Conservation (phyloP, 257 asterid species). For the Plectranthus barbatus region DNA sequence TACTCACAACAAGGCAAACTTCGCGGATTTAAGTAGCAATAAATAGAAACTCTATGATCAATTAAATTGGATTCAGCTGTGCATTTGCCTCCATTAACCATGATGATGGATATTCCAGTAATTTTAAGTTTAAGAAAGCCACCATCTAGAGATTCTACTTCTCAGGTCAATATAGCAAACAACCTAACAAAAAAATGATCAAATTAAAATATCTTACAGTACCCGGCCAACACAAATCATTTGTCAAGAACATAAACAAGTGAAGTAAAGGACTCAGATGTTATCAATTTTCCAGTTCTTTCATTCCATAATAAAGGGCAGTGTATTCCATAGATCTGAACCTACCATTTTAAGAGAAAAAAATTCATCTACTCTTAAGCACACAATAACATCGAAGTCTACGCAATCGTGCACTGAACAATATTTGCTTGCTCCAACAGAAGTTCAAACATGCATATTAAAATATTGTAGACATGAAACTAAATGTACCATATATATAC, state of each 20-base stretch:
- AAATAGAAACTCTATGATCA: too few species aligned
- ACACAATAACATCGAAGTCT: conserved; percentile 12
- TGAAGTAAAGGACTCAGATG: too few species aligned
- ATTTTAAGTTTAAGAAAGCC: too few species aligned
- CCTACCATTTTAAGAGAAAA: conserved; percentile 12
- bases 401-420: not conserved
- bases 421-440: conserved; percentile 12
- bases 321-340: conserved; percentile 1
- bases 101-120: too few species aligned
- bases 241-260: too few species aligned
- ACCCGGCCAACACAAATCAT: too few species aligned
- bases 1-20: too few species aligned
- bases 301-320: not conserved
- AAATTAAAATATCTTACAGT: not conserved
- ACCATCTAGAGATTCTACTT: not conserved
- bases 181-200: not conserved
- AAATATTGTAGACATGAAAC: conserved; percentile 1
- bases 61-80: too few species aligned
- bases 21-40: too few species aligned
- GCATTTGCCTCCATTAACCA: too few species aligned
- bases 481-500: conserved; percentile 40
- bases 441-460: conserved; percentile 14
- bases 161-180: not conserved
- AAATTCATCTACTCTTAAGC: conserved; percentile 2
- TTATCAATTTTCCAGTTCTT: not conserved